Base-by-base conservation (phyloP, 139 green algal species). In the Chlamydomonas sp. region DNA sequence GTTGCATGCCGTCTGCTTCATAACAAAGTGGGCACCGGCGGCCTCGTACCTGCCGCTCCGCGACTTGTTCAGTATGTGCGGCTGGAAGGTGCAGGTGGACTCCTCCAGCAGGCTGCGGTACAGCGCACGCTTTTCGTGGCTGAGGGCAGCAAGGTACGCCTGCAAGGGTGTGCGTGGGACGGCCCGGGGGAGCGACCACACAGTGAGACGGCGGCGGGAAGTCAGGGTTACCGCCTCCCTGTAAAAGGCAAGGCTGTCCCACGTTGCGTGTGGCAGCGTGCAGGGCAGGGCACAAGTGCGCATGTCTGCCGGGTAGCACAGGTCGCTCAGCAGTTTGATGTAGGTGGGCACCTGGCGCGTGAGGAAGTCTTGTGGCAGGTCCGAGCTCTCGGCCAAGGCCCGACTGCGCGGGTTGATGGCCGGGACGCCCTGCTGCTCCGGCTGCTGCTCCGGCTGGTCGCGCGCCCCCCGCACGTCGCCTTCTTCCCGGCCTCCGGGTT, bases 361-460 rank as follows among this genome's bases (percentile, higher is more conserved):
- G 64, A 93, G 80, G 68, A 93, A 93, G 76, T 77, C 67, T 62
- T 69, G 68, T 5, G 87, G 90, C 17, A 93, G 84, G 63, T 89
- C 80, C 14, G 60, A 66, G 84, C 80, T 90, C 68, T 84, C 85
- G 59, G 90, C 66, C 20, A 93, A 69, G n/a, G 68, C 68, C 3
- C 88, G 84, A 81, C 90, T 93, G 85, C 85, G 87, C 1, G 79
- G 64, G 84, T 89, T 93, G 63, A 93, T 87, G 18, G 78, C 67
- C 1, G 90, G 90, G 18, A 86, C 61, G 10, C 6, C 67, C 14
- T 2, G 14, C 4, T 5, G 72, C 31, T 63, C 72, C 82, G 59
- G 61, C 62, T 85, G 67, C 0, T 73, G 78, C 60, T 14, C 4
- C n/a, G 0, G 84, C 64, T 88, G 84, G 84, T 88, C 84, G 0